Base-by-base conservation (phyloP, 164 flowering plant genomes). In the Taxillus chinensis region DNA sequence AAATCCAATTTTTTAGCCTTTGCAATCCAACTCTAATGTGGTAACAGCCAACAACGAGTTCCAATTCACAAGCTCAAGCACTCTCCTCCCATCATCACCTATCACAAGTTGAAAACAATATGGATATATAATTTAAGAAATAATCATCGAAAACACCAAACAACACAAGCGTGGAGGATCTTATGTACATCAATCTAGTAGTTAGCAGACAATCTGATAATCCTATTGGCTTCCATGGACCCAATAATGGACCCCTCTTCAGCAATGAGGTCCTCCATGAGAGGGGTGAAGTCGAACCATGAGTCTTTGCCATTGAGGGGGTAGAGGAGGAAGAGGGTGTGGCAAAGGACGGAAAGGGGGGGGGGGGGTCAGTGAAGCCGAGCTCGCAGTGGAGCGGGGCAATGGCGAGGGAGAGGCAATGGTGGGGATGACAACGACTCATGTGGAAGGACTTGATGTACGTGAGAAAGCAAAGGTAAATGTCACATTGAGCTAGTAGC, bases 121-220 rank as follows among this genome's bases (percentile, higher is more conserved):
- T n/a, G n/a, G n/a, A n/a, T n/a, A n/a, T n/a, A n/a, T n/a, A n/a
- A n/a, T n/a, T n/a, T n/a, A n/a, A n/a, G n/a, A n/a, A n/a, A n/a
- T n/a, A n/a, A n/a, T n/a, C n/a, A n/a, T 83, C 92, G 0, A 93
- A 87, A 41, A 91, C 77, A 5, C 99, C 99, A 62, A 95, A 95
- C 62, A 95, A 59, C 5, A 64, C 68, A 64, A 60, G 81, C 78
- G 67, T 85, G 97, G 67, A 86, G 68, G 64, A 91, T 83, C 73
- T 87, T 95, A 57, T 82, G 83, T 65, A 95, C 66, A 0, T 90
- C 81, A 53, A 95, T 83, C 48, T 90, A 76, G 62, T 81, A 82
- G 39, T 78, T 65, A 10, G 77, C 79, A 1, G 96, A 87, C 92
- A 95, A 87, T 97, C 91, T 95, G 40, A 91, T 61, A 45, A 91